phyloP scores from a whole-genome alignment of 345 rosid genomes.

The Ceriops tagal region DNA sequence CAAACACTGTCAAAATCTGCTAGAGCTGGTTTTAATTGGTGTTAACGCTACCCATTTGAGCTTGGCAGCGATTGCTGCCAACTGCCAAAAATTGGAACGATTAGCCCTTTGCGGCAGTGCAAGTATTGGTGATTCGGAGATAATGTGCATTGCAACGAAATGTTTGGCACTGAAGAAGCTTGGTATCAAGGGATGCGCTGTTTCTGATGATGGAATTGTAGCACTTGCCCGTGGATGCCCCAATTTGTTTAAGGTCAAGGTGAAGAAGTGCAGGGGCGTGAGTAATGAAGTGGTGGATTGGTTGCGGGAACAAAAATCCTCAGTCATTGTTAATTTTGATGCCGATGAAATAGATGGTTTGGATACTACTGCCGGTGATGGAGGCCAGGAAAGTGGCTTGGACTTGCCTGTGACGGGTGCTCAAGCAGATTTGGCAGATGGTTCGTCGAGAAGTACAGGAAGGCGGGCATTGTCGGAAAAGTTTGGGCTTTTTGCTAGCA shows the following conservation, averaged over 20 bases:
- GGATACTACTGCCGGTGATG: slow-evolving; percentile 36
- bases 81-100: slow-evolving; percentile 62
- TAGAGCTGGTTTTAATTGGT: slow-evolving; percentile 80
- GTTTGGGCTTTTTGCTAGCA: slow-evolving; percentile 51
- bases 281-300: slow-evolving; percentile 51
- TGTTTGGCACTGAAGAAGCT: slow-evolving; percentile 67
- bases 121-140: slow-evolving; percentile 61
- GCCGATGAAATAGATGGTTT: slow-evolving; percentile 35
- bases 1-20: slow-evolving; percentile 53
- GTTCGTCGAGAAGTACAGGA: slow-evolving; percentile 39
- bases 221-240: slow-evolving; percentile 79
- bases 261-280: slow-evolving; percentile 73
- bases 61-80: slow-evolving; percentile 45
- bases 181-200: slow-evolving; percentile 71
- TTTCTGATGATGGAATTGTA: slow-evolving; percentile 62
- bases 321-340: slow-evolving; percentile 62
- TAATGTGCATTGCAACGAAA: slow-evolving; percentile 64
- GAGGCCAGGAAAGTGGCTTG: slow-evolving; percentile 39
- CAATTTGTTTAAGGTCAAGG: slow-evolving; percentile 69
- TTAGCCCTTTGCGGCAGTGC: slow-evolving; percentile 75
- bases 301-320: slow-evolving; percentile 48
- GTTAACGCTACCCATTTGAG: slow-evolving; percentile 63
- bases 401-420: slow-evolving; percentile 27
- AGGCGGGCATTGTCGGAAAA: slow-evolving; percentile 49
- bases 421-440: slow-evolving; percentile 33